Percentiles rank a stretch among this genome's conserved stretches.
These are phyloP conservation scores for Pleurotus tuber-regium DNA, from an alignment of 768 basidiomycete species.

Conservation along the genomic window DNA sequence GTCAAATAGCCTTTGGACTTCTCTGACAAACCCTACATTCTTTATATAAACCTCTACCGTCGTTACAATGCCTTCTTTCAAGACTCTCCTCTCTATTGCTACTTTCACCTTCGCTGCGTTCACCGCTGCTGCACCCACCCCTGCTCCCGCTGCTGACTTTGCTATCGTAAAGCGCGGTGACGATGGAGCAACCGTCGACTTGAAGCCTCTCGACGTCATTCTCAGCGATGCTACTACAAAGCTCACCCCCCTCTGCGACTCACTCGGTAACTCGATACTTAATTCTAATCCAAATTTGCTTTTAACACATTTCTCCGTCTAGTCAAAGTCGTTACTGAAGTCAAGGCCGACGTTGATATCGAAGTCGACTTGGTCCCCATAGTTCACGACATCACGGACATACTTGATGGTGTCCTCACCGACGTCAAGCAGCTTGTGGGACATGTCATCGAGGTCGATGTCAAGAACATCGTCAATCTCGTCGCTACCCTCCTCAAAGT, in stretches of 20 bases:
- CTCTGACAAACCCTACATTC: too few species aligned
- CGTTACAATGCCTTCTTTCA: constrained; percentile 23
- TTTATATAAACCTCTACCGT: too few species aligned
- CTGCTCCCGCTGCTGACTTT: background rate
- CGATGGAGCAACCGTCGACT: background rate
- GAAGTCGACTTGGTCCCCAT: constrained; percentile 12
- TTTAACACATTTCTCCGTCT: background rate
- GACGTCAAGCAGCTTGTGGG: constrained; percentile 16
- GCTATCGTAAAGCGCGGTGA: background rate
- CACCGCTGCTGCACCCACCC: constrained; percentile 14
- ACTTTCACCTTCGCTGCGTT: constrained; percentile 20
- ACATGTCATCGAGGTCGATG: constrained; percentile 13
- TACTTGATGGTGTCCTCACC: constrained; percentile 14
- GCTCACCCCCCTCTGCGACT: constrained; percentile 14
- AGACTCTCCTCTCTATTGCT: constrained; percentile 19
- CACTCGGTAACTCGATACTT: constrained; percentile 17
- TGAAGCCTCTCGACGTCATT: constrained; percentile 14
- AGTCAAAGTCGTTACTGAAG: too few species aligned
- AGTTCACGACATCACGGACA: constrained; percentile 16
- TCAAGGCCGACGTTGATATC: constrained; percentile 13
- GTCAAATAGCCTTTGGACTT: constrained; percentile 1
- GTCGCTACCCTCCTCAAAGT: constrained; percentile 20
- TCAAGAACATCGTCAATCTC: constrained; percentile 15
- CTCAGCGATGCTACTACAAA: constrained; percentile 8
- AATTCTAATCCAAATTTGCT: too few species aligned